Percentiles rank a stretch among this genome's conserved stretches.
Evolutionary conservation across 108 stramenopile genomes (phyloP).

Genomic region (Phaeodactylum tricornutum): DNA sequence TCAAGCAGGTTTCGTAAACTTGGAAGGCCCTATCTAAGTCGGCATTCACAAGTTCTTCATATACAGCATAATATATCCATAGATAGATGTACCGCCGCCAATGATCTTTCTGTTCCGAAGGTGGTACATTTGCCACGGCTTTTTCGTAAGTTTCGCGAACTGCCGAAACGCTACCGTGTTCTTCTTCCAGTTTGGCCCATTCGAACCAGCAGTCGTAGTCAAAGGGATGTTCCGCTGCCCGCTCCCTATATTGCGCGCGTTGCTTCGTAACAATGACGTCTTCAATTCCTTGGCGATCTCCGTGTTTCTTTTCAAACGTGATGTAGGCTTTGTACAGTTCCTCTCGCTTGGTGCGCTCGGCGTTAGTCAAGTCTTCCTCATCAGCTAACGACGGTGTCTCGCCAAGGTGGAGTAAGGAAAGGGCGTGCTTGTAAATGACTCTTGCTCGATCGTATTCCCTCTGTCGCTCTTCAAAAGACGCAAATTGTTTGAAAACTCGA

Average conservation of each 20-base stretch:
- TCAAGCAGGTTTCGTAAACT: slow-evolving; percentile 84
- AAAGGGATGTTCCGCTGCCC: slow-evolving; percentile 62
- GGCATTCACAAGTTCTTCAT: slow-evolving; percentile 80
- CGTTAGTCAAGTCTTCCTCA: slow-evolving; percentile 29
- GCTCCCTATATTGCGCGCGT: slow-evolving; percentile 78
- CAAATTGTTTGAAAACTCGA: slow-evolving; percentile 74
- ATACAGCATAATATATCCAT: slow-evolving; percentile 95
- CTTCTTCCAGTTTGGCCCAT: slow-evolving; percentile 89
- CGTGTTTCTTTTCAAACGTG: slow-evolving; percentile 97
- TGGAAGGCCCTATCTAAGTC: slow-evolving; percentile 78
- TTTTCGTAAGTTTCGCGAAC: slow-evolving; percentile 90
- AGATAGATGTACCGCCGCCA: slow-evolving; percentile 98
- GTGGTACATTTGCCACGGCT: slow-evolving; percentile 89
- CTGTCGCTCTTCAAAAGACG: slow-evolving; percentile 89
- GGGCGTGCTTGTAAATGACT: slow-evolving; percentile 94
- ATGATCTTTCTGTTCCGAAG: slow-evolving; percentile 79
- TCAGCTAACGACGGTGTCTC: slow-evolving; percentile 12
- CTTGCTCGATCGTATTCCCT: slow-evolving; percentile 96
- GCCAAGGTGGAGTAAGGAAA: slow-evolving; percentile 69
- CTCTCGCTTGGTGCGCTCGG: slow-evolving; percentile 67
- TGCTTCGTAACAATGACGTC: slow-evolving; percentile 78
- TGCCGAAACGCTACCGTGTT: slow-evolving; percentile 2
- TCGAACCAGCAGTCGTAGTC: slow-evolving; percentile 99
- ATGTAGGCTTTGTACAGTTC: slow-evolving; percentile 92
- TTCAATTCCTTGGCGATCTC: slow-evolving; percentile 85